Percentiles rank a stretch among this genome's conserved stretches.
Evolutionary conservation across 352 stramenopile genomes (phyloP).

Genomic region (Aphanomyces euteiches): DNA sequence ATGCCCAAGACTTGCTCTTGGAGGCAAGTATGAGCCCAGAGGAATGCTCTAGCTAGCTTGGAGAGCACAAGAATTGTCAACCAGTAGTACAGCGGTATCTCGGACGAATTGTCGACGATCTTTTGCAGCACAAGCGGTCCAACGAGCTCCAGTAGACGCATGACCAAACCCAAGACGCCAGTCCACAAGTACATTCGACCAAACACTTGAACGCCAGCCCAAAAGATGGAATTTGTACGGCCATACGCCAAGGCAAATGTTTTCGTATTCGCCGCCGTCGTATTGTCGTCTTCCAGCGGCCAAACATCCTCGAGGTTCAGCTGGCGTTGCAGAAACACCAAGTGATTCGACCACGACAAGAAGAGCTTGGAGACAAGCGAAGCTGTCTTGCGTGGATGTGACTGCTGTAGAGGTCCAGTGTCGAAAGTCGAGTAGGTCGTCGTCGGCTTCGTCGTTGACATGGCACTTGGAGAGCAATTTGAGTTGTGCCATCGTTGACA

Average conservation of each 20-base stretch:
- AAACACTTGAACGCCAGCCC: conserved; percentile 3
- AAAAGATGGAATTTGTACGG: conserved; percentile 7
- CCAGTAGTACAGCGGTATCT: conserved; percentile 8
- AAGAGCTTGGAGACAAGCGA: conserved; percentile 3
- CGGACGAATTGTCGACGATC: neutral
- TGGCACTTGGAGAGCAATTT: no score
- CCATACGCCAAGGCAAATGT: neutral
- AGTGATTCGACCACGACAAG: conserved; percentile 7
- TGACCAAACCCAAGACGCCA: conserved; percentile 9
- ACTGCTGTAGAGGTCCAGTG: neutral
- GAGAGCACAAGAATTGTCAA: conserved; percentile 13
- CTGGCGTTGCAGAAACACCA: neutral
- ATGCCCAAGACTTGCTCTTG: conserved; percentile 7
- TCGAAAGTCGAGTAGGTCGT: neutral
- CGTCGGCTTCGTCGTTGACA: no score
- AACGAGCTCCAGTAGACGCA: conserved; percentile 24
- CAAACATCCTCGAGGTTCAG: conserved; percentile 15
- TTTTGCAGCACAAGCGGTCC: conserved; percentile 23
- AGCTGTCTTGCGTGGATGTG: neutral
- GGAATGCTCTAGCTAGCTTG: neutral
- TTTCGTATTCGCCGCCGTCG: neutral
- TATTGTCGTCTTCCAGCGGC: conserved; percentile 7
- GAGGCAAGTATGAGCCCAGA: conserved; percentile 5
- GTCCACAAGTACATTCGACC: neutral
- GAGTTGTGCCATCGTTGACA: no score